Base-by-base conservation (phyloP, 2,329 filamentous ascomycete genomes). In the Ophiostoma montium region DNA sequence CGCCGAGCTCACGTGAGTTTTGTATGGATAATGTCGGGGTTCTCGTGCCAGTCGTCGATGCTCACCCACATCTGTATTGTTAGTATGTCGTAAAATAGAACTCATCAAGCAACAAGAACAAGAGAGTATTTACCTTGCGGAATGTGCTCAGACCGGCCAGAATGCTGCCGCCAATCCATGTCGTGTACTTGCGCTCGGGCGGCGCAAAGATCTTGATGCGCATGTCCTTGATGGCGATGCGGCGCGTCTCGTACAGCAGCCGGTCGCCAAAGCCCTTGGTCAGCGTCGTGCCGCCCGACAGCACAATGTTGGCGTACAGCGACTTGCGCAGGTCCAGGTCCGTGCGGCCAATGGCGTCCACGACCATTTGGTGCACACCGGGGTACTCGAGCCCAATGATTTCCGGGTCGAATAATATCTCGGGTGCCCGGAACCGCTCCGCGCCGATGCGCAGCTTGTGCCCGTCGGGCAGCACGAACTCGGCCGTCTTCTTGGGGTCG, bases 11-110 rank as follows among this genome's bases (percentile, higher is more conserved):
- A 95, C 60, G 87, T 89, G 67, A 96, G 95, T 68, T 95, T 96
- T 62, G 87, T 92, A 68, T 96, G 90, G 63, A 98, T 96, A 60
- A 98, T 92, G 62, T 98, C 90, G 16, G 92, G 92, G 63, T 98
- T 95, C 75, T 98, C 92, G 65, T 98, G 92, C 92, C 92, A 98
- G 72, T 98, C 92, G 63, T 96, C 92, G 63, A 95, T 90, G 68
- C 88, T 95, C 61, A 98, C 92, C 88, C 92, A 96, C 92, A 98
- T 98, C 90, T 95, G 63, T 50, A 39, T 23, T 12, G 11, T 52
- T 32, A 38, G 51, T 18, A 41, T 46, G 41, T 21, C 3, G 23
- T 12, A 12, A 39, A 13, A 15, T 32, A 15, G 16, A 9, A 18
- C n/a, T n/a, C n/a, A n/a, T n/a, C n/a, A n/a, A n/a, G n/a, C n/a